Percentiles rank a stretch among this genome's conserved stretches.
Evolutionary conservation across 306 rosid genomes (phyloP).

Genomic region (Hippophae rhamnoides): DNA sequence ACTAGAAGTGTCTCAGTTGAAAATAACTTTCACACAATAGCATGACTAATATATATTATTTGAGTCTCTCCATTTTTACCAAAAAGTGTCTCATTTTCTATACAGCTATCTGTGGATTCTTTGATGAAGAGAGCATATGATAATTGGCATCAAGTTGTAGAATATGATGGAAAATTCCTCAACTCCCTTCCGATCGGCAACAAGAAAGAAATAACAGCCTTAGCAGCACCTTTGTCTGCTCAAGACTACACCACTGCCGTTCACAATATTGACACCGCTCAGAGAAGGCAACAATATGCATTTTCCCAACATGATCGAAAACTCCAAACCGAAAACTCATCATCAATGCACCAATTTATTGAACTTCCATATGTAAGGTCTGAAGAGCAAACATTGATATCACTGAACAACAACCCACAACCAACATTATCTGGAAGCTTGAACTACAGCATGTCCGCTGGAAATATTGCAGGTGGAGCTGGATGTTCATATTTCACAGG

Average conservation of each 20-base stretch:
- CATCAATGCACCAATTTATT: constrained; percentile 24
- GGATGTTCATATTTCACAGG: constrained; percentile 35
- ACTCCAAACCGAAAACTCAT: not conserved
- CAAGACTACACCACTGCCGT: constrained; percentile 19
- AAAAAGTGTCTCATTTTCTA: not conserved
- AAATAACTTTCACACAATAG: too few relatives aligned
- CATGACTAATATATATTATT: not conserved
- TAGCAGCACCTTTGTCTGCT: constrained; percentile 21
- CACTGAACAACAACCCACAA: constrained; percentile 31
- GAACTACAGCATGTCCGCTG: constrained; percentile 30
- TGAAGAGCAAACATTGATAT: constrained; percentile 28
- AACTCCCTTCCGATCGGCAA: constrained; percentile 24
- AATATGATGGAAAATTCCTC: constrained; percentile 61
- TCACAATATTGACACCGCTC: constrained; percentile 30
- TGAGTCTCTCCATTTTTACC: not conserved
- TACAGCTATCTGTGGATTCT: constrained; percentile 72
- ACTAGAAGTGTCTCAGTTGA: too few relatives aligned
- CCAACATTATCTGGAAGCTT: constrained; percentile 28
- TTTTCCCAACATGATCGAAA: constrained; percentile 25
- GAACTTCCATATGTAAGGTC: constrained; percentile 39
- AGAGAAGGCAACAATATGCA: constrained; percentile 32
- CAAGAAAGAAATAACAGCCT: constrained; percentile 26
- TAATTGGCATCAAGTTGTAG: constrained; percentile 74
- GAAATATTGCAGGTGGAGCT: constrained; percentile 32
- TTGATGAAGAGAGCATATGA: constrained; percentile 71